Conservation (phyloP, 805 yeast species). For the Candida nanaspora region DNA sequence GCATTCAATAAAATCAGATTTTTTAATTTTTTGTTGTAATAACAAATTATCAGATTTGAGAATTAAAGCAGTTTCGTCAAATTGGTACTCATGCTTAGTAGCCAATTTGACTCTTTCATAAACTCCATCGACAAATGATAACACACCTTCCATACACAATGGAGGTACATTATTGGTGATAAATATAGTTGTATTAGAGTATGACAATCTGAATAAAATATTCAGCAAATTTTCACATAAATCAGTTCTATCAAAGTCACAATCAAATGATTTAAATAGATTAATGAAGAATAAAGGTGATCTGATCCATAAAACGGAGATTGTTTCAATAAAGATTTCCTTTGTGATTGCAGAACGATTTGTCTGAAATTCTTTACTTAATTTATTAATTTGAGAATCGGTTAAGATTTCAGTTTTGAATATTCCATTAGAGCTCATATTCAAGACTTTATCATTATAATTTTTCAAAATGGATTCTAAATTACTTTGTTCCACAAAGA, state of each 20-base stretch:
- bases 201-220: constrained; percentile 66
- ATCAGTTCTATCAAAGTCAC: constrained; percentile 83
- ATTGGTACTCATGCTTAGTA: constrained; percentile 16
- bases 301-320: constrained; percentile 76
- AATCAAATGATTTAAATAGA: constrained; percentile 78
- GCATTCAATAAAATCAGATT: constrained; percentile 71
- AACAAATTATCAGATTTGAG: constrained; percentile 21
- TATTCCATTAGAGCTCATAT: constrained; percentile 18
- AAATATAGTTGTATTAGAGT: constrained; percentile 75
- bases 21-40: constrained; percentile 41
- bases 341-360: constrained; percentile 44
- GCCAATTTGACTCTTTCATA: constrained; percentile 40
- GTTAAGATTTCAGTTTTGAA: constrained; percentile 18
- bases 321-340: constrained; percentile 77
- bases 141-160: constrained; percentile 80
- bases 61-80: constrained; percentile 7
- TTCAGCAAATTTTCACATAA: constrained; percentile 61
- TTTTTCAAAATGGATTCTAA: constrained; percentile 20
- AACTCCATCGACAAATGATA: constrained; percentile 61
- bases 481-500: constrained; percentile 19
- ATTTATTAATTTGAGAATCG: constrained; percentile 20
- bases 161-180: constrained; percentile 91
- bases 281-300: constrained; percentile 71
- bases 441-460: constrained; percentile 22
- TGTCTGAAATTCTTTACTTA: constrained; percentile 34